A percentile compares a stretch with the other conserved stretches of the same genome.
Evolutionary conservation across 2,329 filamentous ascomycete species (phyloP).

Genomic region (Fusarium vanettenii): DNA sequence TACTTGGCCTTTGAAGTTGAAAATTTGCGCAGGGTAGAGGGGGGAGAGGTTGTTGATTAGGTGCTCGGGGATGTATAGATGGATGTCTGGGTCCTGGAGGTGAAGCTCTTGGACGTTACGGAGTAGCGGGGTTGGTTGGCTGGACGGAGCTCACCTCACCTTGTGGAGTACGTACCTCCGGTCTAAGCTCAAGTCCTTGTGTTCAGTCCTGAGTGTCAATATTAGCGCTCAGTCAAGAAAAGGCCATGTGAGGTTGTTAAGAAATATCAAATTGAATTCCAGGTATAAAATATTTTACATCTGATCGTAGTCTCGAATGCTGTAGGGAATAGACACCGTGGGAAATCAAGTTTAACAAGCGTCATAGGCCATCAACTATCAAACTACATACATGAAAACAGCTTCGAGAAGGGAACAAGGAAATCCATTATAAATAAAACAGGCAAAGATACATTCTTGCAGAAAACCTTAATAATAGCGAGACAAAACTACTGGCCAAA

Average conservation of each 20-base stretch:
- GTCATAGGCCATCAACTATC: background rate
- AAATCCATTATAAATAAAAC: slow-evolving; percentile 25
- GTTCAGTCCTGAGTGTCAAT: background rate
- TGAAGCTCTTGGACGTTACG: slow-evolving; percentile 37
- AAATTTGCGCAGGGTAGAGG: background rate
- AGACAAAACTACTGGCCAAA: slow-evolving; percentile 15
- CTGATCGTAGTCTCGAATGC: background rate
- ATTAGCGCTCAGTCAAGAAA: background rate
- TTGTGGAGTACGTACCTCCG: slow-evolving; percentile 30
- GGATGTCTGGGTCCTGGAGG: slow-evolving; percentile 9
- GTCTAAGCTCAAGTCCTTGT: slow-evolving; percentile 15
- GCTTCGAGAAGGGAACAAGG: slow-evolving; percentile 7
- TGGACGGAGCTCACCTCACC: slow-evolving; percentile 28
- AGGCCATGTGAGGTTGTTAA: background rate
- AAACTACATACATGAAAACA: background rate
- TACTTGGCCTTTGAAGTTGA: background rate
- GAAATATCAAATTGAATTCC: background rate
- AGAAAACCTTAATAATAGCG: slow-evolving; percentile 26
- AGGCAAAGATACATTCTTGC: slow-evolving; percentile 30
- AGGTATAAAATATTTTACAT: background rate
- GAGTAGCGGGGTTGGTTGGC: slow-evolving; percentile 38
- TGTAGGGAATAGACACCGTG: too few relatives aligned
- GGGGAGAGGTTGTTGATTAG: background rate
- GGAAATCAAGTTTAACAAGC: too few relatives aligned
- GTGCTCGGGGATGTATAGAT: background rate